Conservation (phyloP, 1,139 yeast species). For the Hyphopichia buzzinii region DNA sequence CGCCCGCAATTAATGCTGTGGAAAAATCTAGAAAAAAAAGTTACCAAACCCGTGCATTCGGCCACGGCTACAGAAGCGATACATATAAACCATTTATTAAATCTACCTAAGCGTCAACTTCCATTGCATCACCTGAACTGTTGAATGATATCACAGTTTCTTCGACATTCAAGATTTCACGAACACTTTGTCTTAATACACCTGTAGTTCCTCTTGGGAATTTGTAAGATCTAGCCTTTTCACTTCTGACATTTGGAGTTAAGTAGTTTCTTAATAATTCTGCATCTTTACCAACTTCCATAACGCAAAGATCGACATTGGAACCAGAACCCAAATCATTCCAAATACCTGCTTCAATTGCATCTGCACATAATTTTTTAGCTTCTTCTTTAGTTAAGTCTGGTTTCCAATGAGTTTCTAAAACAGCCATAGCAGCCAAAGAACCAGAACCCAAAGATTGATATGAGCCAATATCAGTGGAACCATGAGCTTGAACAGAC, state of each 20-base stretch:
- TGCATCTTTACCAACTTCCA: constrained; percentile 91
- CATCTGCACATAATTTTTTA: constrained; percentile 82
- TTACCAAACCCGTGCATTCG: constrained; percentile 3
- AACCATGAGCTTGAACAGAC: constrained; percentile 96
- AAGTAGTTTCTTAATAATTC: constrained; percentile 78
- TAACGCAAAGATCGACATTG: constrained; percentile 93
- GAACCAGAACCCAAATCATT: constrained; percentile 98
- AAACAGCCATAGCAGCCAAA: constrained; percentile 97
- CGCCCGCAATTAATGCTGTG: neutral
- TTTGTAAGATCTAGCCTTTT: constrained; percentile 77
- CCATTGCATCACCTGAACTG: constrained; percentile 57
- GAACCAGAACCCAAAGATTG: constrained; percentile 95
- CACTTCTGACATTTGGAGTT: constrained; percentile 84
- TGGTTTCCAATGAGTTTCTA: constrained; percentile 83
- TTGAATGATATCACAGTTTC: constrained; percentile 54
- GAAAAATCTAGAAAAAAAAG: constrained; percentile 6
- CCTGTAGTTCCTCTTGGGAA: constrained; percentile 93
- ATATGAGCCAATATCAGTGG: constrained; percentile 92
- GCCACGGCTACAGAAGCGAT: constrained; percentile 5
- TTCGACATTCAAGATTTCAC: constrained; percentile 66
- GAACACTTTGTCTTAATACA: constrained; percentile 62
- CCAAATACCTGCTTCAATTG: constrained; percentile 98
- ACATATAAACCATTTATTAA: constrained; percentile 25
- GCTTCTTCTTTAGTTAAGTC: constrained; percentile 85
- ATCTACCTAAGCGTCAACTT: constrained; percentile 55